Base-by-base conservation (phyloP, 768 basidiomycete species). In the Russula earlei region DNA sequence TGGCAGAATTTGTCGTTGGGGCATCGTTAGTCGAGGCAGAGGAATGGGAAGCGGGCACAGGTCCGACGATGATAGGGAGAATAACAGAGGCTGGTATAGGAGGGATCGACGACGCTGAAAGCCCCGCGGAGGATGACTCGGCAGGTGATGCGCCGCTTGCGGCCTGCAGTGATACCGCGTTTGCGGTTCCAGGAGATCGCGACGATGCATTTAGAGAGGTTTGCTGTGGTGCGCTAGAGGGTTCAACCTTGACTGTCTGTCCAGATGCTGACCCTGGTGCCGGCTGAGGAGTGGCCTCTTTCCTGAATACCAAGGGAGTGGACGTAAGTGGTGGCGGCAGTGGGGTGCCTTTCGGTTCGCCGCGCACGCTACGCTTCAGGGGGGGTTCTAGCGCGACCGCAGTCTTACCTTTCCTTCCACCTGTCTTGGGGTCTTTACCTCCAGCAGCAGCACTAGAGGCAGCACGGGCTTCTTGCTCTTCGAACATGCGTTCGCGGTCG, bases 41-140 rank as follows among this genome's bases (percentile, higher is more conserved):
- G 14, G 84, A 76, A 60, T 83, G 82, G 19, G 81, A 78, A 5
- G 78, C 72, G 25, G 80, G 91, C 64, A 85, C 79, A 38, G 86
- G 82, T 7, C 83, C 84, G 41, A 93, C 74, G 36, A 88, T 68
- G 57, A 92, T 90, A 9, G 91, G 89, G 46, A 91, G 77, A 46
- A 81, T 78, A 31, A 89, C 84, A 52, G 67, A 66, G 15, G 71
- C 64, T 24, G 75, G 70, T 17, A 72, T 66, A 2, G 67, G 60
- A 22, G 66, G 54, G 25, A 65, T 55, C 19, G 59, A 12, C 17
- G 52, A 62, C 14, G 12, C 12, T 29, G 52, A 50, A 15, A 58
- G n/a, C 20, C 25, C n/a, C 20, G 44, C 27, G 33, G 56, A 49
- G 14, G 56, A 40, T n/a, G 52, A n/a, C 14, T 38, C 48, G 4